Evolutionary conservation across 2,329 filamentous ascomycete genomes (phyloP), one percentile per base, ranked within the genome.

Genomic region (Neophaeococcomyces aloes): DNA sequence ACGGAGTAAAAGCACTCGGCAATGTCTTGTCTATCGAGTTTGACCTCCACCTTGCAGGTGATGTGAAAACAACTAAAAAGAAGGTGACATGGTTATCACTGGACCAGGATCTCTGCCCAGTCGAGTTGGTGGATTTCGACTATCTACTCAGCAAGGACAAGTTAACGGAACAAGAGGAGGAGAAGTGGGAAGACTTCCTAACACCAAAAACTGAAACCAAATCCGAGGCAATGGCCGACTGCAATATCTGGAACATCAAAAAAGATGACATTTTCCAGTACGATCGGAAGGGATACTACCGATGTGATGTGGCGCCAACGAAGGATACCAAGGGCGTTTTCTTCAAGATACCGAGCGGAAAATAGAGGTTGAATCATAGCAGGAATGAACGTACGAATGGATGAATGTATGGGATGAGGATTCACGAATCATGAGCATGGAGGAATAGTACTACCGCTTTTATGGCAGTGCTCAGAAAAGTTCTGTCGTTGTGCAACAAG

Each of bases 81-180:
- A 94, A 94, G 71, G 76, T 94, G 25, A 93, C 86, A 1, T 94
- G 86, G 87, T 70, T 94, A 21, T 81, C 83, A 2, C 74, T 81
- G 52, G 75, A 76, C 36, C 81, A 86, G 65, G 74, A 79, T 49
- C 74, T 89, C 0, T 71, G 88, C 7, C 79, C 81, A 6, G 80
- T 91, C 17, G 85, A 94, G 64, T 74, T 94, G 8, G 89, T 88
- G 66, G 87, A 95, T 55, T 96, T 95, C 61, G 89, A 94, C 66
- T 89, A 93, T 67, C 75, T 96, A 38, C 83, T 96, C 59, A 93
- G 83, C 48, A 96, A 95, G 73, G 89, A 96, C 61, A 88, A 91
- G 60, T 74, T 96, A 21, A 84, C 87, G 62, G 53, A 55, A 44
- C 81, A 87, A 59, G 81, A 87, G 2, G 86, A 93, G 57, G 74